A percentile compares a stretch with the other conserved stretches of the same genome.
Conservation (phyloP, 1,284 basidiomycete genomes). For the Filobasidium uniguttulatum region DNA sequence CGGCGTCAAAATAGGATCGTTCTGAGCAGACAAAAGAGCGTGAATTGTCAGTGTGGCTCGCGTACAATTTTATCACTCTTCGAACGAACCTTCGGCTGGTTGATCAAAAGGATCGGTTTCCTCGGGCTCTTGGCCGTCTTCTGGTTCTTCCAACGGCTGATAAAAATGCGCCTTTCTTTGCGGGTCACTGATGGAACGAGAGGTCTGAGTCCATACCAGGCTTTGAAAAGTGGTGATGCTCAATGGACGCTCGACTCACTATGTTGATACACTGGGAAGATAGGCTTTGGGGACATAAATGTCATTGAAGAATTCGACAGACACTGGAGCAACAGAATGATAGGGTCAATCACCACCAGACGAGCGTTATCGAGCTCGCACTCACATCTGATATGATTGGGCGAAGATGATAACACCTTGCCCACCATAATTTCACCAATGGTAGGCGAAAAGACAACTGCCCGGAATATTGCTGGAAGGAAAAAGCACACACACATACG, state of each 20-base stretch:
- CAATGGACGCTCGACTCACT: too few relatives aligned
- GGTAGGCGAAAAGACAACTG: conserved; percentile 86
- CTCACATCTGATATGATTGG: conserved; percentile 67
- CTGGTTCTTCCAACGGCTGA: conserved; percentile 28
- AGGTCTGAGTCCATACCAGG: background rate
- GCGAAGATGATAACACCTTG: conserved; percentile 69
- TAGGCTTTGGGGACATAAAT: conserved; percentile 55
- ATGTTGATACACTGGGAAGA: background rate
- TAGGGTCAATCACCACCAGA: background rate
- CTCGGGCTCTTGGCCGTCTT: conserved; percentile 15
- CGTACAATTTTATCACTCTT: too few relatives aligned
- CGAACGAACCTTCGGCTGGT: conserved; percentile 1
- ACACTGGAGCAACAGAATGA: conserved; percentile 44
- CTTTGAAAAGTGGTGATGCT: too few relatives aligned
- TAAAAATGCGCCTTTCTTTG: conserved; percentile 36
- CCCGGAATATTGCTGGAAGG: conserved; percentile 61
- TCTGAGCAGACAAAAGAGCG: too few relatives aligned
- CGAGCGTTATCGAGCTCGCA: conserved; percentile 7
- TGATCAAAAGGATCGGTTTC: conserved; percentile 11
- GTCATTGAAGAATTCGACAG: conserved; percentile 87
- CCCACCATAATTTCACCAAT: conserved; percentile 77
- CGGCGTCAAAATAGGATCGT: conserved; percentile 58
- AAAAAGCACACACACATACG: background rate
- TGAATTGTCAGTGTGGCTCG: too few relatives aligned
- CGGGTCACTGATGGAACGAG: conserved; percentile 25